Base-by-base conservation (phyloP, 2,329 filamentous ascomycete species). In the Dothistroma pini region DNA sequence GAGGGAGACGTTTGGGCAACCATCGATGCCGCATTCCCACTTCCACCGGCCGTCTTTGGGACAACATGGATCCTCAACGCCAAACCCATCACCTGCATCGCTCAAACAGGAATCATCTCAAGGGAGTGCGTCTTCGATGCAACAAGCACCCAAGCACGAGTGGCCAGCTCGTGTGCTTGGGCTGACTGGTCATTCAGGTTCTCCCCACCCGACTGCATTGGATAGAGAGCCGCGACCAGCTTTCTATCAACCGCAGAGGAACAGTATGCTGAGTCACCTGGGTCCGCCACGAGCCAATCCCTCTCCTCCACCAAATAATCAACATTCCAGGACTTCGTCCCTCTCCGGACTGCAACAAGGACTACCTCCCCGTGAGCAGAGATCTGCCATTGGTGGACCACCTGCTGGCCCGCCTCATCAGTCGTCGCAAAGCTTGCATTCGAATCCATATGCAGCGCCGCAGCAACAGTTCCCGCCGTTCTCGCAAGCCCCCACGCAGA, bases 321-420 rank as follows among this genome's bases (percentile, higher is more conserved):
- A 70, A 1, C 73, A 75, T 56, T 75, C 73, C 10, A 66, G 71
- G 21, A 75, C 72, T 9, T 66, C 72, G 8, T 75, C 72, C 16
- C 58, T 73, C 9, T 68, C 67, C 10, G 62, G 62, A 22, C 66
- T 66, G 54, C 65, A 68, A 47, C 25, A 48, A 29, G 59, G 31
- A 14, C 64, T 63, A 22, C 62, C 68, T 11, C 65, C 65, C 6
- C 59, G 65, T 54, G 68, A 71, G 22, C 61, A 65, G 31, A 65
- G 69, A 61, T 52, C 64, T 48, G 32, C 60, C 31, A 51, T 66
- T 56, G 51, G 60, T 50, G 59, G 65, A 51, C 57, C 60, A 47
- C 64, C 65, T 22, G 59, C 68, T 55, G 56, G 59, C 50, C 57
- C 62, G 44, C 50, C 58, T 49, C 70, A 68, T 48, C 66, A 66